Evolutionary conservation across 1,139 yeast genomes (phyloP), one percentile per base, ranked within the genome.

Genomic region (Suhomyces bolitotheri): DNA sequence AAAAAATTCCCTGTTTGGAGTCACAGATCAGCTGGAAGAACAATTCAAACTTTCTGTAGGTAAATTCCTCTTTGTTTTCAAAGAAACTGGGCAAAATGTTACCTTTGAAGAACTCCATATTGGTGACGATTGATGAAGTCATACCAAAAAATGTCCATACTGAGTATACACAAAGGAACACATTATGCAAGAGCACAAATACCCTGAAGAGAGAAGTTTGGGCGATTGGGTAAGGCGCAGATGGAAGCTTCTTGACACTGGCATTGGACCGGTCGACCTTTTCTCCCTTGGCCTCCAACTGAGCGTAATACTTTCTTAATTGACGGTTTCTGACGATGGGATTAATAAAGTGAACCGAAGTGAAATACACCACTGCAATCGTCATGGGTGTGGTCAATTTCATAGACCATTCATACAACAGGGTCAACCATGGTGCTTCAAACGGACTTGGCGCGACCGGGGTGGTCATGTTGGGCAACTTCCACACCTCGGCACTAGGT

Each of bases 141-240:
- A 82, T 80, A n/a, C 88, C 87, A 12, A 78, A 36, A 47, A 81
- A 81, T 5, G 89, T 81, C 88, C 88, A 82, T 21, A 76, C 74
- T 4, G 88, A 80, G 62, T 82, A 82, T 19, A 67, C 58, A 54
- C 88, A 82, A 31, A 82, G 71, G 30, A 76, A 73, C 14, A 78
- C 51, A 54, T 82, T 82, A 60, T 82, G 92, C 27, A 77, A 50
- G 14, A 82, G 56, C 12, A 82, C 88, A 41, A 82, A 69, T 26
- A 63, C 36, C 53, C 76, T 76, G 68, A 82, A 82, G 20, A 60
- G 30, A 2, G 48, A 40, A 12, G 73, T 64, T 31, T 62, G 68
- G 16, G 86, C 66, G 40, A 82, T 62, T 15, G 60, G 46, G 42
- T 65, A 67, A 2, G 90, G 88, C 25, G 77, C 82, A 14, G 83